Evolutionary conservation across 2,329 filamentous ascomycete species (phyloP).

Genomic region (Pyrenophora teres): DNA sequence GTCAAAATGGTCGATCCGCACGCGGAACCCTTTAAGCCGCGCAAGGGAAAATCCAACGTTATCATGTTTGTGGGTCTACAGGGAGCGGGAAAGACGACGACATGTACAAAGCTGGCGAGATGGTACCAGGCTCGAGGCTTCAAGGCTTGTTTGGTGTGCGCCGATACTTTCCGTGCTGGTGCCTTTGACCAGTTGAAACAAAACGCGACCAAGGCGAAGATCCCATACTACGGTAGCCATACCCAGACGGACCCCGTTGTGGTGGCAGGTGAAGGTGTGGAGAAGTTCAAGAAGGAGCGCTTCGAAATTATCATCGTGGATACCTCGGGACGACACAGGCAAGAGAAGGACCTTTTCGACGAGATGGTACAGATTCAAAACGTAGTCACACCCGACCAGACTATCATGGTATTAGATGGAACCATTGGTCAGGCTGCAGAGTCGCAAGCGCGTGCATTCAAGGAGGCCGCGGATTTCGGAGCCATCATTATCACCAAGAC

Average conservation of each 20-base stretch:
- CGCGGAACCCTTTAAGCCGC: slow-evolving; percentile 92
- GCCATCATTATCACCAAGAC: slow-evolving; percentile 99
- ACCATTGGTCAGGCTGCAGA: slow-evolving; percentile 97
- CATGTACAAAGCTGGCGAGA: slow-evolving; percentile 93
- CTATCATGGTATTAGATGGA: slow-evolving; percentile 96
- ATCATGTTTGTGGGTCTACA: slow-evolving; percentile 99
- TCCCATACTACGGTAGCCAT: slow-evolving; percentile 95
- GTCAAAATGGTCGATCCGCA: slow-evolving; percentile 95
- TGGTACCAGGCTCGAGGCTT: slow-evolving; percentile 95
- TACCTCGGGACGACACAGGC: slow-evolving; percentile 91
- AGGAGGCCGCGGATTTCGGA: slow-evolving; percentile 94
- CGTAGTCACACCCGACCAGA: slow-evolving; percentile 90
- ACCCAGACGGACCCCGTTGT: slow-evolving; percentile 95
- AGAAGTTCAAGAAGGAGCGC: slow-evolving; percentile 98
- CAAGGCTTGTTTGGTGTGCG: slow-evolving; percentile 91
- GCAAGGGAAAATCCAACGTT: slow-evolving; percentile 93
- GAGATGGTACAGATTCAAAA: slow-evolving; percentile 97
- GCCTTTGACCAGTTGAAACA: slow-evolving; percentile 99
- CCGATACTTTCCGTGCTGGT: slow-evolving; percentile 97
- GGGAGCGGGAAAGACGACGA: slow-evolving; percentile 96
- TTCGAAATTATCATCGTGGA: slow-evolving; percentile 99
- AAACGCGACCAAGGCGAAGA: slow-evolving; percentile 98
- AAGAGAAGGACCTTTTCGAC: slow-evolving; percentile 92
- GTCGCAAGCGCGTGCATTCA: slow-evolving; percentile 93
- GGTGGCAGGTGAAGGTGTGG: slow-evolving; percentile 92